Evolutionary conservation across 176 grass and related monocot genomes (phyloP).

Genomic region (Chrysopogon serrulatus): DNA sequence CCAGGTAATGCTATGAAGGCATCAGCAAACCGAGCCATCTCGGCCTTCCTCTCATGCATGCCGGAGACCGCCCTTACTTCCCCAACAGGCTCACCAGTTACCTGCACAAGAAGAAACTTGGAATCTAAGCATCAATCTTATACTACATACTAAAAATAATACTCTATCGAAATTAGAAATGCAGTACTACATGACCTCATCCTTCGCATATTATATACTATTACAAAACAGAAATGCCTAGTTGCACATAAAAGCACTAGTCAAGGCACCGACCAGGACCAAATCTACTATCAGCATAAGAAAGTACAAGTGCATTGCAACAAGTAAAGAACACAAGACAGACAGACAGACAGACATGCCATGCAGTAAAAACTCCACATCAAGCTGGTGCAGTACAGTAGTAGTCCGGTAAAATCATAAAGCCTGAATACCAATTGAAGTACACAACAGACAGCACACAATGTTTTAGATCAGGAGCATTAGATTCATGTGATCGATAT

Average conservation of each 20-base stretch:
- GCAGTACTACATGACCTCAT: not conserved
- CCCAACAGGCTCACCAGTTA: conserved; percentile 74
- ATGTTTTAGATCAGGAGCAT: not conserved
- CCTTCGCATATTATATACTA: not conserved
- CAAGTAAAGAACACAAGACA: not conserved
- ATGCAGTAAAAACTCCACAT: conserved; percentile 6
- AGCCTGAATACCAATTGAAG: conserved; percentile 8
- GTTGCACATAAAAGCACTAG: not conserved
- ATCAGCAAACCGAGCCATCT: conserved; percentile 82
- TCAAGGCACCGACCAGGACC: conserved; percentile 15
- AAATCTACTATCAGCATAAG: not conserved
- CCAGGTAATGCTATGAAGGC: conserved; percentile 96
- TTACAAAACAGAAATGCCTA: conserved; percentile 4
- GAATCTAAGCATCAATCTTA: not conserved
- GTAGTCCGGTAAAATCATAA: not conserved
- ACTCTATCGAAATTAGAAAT: conserved; percentile 13
- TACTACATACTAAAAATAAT: not conserved
- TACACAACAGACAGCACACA: conserved; percentile 1
- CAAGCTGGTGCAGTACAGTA: not conserved
- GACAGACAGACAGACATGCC: not conserved
- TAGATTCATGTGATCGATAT: conserved; percentile 40
- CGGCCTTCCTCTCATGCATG: conserved; percentile 97
- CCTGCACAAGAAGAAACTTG: conserved; percentile 34
- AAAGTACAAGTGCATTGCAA: not conserved
- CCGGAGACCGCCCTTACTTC: conserved; percentile 85